Conservation (phyloP, 2,329 filamentous ascomycete species). For the Exophiala sideris region DNA sequence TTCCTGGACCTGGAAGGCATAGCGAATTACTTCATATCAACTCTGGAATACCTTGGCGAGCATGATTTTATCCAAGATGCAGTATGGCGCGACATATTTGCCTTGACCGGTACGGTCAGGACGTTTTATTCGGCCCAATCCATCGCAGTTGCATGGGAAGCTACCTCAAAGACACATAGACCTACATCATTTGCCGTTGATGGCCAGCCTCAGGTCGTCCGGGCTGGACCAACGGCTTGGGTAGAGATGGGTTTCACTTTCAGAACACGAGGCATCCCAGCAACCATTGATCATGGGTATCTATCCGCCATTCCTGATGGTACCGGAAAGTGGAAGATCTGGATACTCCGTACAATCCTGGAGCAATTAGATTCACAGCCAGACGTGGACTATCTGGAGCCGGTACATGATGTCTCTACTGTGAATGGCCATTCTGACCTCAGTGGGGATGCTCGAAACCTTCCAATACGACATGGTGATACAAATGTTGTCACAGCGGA, state of each 20-base stretch:
- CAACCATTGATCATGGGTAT: constrained; percentile 14
- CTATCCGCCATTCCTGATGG: neutral
- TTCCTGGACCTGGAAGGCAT: no score
- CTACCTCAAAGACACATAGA: neutral
- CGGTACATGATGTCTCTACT: no score
- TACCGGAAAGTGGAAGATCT: constrained; percentile 27
- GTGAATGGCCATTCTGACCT: no score
- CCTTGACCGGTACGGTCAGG: constrained; percentile 26
- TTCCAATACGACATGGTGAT: no score
- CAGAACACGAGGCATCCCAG: neutral
- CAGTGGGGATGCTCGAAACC: no score
- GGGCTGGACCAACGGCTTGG: neutral
- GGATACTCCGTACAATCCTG: constrained; percentile 29
- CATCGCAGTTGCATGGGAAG: constrained; percentile 22
- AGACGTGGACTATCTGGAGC: neutral
- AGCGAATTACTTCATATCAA: no score
- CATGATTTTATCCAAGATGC: neutral
- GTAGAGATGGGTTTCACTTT: constrained; percentile 7
- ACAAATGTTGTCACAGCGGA: neutral
- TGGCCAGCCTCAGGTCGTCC: no score
- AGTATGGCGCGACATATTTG: constrained; percentile 28
- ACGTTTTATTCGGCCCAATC: constrained; percentile 22
- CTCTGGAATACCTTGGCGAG: neutral
- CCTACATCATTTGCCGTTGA: no score
- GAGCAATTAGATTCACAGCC: constrained; percentile 20